Evolutionary conservation across 2,329 filamentous ascomycete species (phyloP).

Genomic region (Fusarium floridanum): DNA sequence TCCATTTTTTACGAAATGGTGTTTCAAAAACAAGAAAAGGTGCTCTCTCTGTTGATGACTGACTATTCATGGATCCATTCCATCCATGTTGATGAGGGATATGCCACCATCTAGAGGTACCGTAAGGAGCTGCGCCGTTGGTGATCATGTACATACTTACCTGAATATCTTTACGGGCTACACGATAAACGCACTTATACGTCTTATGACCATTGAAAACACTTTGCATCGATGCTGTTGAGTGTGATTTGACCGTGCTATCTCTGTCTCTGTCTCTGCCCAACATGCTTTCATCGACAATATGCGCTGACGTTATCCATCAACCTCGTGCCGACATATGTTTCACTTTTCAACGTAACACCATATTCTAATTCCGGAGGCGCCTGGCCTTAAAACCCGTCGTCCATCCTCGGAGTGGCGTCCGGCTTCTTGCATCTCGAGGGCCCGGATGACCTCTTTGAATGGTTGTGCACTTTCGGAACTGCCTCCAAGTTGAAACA

Average conservation of each 20-base stretch:
- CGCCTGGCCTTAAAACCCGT: conserved; percentile 14
- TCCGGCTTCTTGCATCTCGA: conserved; percentile 39
- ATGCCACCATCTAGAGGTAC: conserved; percentile 25
- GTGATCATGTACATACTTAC: conserved; percentile 18
- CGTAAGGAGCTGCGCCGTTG: conserved; percentile 17
- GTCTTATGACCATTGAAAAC: background rate
- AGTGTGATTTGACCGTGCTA: background rate
- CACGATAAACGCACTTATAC: background rate
- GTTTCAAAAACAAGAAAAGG: conserved; percentile 28
- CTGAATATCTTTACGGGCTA: conserved; percentile 12
- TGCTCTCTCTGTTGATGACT: conserved; percentile 40
- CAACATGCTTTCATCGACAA: background rate
- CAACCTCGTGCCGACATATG: background rate
- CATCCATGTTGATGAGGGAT: conserved; percentile 13
- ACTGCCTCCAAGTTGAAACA: conserved; percentile 38
- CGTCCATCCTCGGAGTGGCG: conserved; percentile 32
- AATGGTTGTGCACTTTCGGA: conserved; percentile 36
- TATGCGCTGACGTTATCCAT: background rate
- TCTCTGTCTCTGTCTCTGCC: background rate
- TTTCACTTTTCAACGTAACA: background rate
- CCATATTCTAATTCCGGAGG: background rate
- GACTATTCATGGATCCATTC: conserved; percentile 33
- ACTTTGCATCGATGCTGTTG: background rate
- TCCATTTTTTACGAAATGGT: conserved; percentile 41
- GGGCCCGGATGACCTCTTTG: conserved; percentile 8